A percentile compares a stretch with the other conserved stretches of the same genome.
These are phyloP conservation scores for Mortierella sp. DNA, from an alignment of 371 early-diverging fungal species.

Conservation along the genomic window DNA sequence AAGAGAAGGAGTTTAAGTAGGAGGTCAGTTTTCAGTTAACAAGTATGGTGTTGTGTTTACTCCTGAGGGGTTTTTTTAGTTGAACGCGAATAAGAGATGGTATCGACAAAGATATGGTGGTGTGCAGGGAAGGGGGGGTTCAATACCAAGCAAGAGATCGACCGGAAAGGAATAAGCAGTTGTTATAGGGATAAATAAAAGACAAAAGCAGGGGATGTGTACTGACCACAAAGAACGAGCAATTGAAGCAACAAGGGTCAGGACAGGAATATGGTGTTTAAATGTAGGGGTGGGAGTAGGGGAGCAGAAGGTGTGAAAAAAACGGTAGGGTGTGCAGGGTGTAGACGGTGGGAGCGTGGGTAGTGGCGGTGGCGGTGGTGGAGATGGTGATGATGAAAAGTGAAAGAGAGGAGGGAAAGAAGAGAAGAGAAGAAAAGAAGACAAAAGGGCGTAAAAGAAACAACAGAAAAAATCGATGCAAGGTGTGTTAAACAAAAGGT, in stretches of 20 bases:
- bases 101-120: not conserved
- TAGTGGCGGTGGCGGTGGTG: not conserved
- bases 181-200: not conserved
- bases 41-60: not conserved
- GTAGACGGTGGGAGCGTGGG: not conserved
- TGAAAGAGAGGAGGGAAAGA: not conserved
- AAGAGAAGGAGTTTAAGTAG: not conserved
- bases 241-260: not conserved
- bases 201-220: not conserved
- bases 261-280: not conserved
- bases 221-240: not conserved
- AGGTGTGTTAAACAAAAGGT: not conserved
- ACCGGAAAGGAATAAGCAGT: not conserved
- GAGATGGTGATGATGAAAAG: not conserved
- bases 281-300: not conserved
- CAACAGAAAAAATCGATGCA: not conserved
- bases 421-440: not conserved
- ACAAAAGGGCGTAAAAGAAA: not conserved
- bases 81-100: not conserved
- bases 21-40: not conserved
- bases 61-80: not conserved
- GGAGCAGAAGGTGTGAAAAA: not conserved
- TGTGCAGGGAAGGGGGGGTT: not conserved
- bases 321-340: not conserved
- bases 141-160: constrained; percentile 2